These are phyloP conservation scores for Canavalia ensiformis DNA, from an alignment of 306 rosid species.

Conservation along the genomic window DNA sequence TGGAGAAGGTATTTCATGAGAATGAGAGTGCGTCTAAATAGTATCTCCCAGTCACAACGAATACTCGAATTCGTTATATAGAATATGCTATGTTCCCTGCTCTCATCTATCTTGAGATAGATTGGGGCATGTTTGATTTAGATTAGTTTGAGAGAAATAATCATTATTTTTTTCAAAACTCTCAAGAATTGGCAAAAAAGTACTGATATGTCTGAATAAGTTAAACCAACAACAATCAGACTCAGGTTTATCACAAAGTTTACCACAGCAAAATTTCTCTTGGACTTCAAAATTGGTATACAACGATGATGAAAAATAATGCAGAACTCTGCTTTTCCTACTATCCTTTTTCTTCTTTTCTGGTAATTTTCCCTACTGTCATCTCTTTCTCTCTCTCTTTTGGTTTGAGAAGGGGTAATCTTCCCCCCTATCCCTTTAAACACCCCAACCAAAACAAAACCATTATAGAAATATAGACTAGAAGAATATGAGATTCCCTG, in stretches of 20 bases:
- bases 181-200: too few species aligned
- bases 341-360: background rate
- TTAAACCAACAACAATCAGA: too few species aligned
- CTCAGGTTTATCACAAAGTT: background rate
- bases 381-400: background rate
- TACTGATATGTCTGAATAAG: too few species aligned
- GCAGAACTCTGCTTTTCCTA: background rate
- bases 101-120: background rate
- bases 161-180: too few species aligned
- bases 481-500: slow-evolving; percentile 63
- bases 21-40: background rate
- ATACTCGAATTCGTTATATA: background rate
- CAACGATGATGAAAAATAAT: background rate
- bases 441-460: slow-evolving; percentile 53
- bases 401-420: background rate
- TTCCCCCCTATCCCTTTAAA: slow-evolving; percentile 42
- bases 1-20: background rate
- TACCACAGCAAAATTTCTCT: slow-evolving; percentile 14
- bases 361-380: background rate
- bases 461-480: slow-evolving; percentile 53
- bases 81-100: background rate
- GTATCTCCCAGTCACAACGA: background rate
- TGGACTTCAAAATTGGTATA: slow-evolving; percentile 24
- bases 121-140: background rate
- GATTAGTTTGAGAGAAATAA: too few species aligned